These are phyloP conservation scores for Aspergillus sclerotiicarbonarius DNA, from an alignment of 495 filamentous ascomycete genomes.

Conservation along the genomic window DNA sequence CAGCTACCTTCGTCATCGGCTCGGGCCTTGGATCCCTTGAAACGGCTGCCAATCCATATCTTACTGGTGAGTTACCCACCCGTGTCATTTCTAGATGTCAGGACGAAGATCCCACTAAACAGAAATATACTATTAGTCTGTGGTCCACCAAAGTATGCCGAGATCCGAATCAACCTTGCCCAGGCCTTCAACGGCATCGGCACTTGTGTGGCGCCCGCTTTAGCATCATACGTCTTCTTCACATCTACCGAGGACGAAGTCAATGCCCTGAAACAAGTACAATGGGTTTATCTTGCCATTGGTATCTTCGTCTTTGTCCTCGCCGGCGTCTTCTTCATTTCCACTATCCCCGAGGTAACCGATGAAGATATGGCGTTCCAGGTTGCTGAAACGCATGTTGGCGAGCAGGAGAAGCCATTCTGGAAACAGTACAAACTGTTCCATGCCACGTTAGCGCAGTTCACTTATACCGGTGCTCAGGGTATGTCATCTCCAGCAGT, in stretches of 20 bases:
- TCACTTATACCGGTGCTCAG: slow-evolving; percentile 72
- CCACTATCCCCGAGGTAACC: slow-evolving; percentile 54
- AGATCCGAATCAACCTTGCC: slow-evolving; percentile 62
- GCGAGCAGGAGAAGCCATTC: slow-evolving; percentile 41
- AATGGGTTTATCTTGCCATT: slow-evolving; percentile 74
- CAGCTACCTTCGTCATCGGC: slow-evolving; percentile 58
- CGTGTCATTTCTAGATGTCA: no score
- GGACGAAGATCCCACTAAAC: not conserved
- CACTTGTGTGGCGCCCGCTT: slow-evolving; percentile 61
- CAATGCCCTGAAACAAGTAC: slow-evolving; percentile 53
- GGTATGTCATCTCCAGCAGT: slow-evolving; percentile 22
- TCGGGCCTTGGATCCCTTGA: slow-evolving; percentile 54
- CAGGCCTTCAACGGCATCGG: slow-evolving; percentile 69
- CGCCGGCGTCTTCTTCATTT: slow-evolving; percentile 44
- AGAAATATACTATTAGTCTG: slow-evolving; percentile 32
- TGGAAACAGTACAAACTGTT: slow-evolving; percentile 54
- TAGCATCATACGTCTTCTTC: slow-evolving; percentile 71
- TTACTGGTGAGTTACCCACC: slow-evolving; percentile 36
- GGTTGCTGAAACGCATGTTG: slow-evolving; percentile 44
- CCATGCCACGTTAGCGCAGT: slow-evolving; percentile 66
- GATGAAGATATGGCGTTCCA: slow-evolving; percentile 58
- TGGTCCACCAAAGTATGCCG: slow-evolving; percentile 50
- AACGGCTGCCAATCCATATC: slow-evolving; percentile 57
- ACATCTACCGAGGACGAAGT: slow-evolving; percentile 48
- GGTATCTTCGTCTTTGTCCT: slow-evolving; percentile 69